These are phyloP conservation scores for Fraxinus sp. DNA, from an alignment of 305 asterid genomes.

Conservation along the genomic window DNA sequence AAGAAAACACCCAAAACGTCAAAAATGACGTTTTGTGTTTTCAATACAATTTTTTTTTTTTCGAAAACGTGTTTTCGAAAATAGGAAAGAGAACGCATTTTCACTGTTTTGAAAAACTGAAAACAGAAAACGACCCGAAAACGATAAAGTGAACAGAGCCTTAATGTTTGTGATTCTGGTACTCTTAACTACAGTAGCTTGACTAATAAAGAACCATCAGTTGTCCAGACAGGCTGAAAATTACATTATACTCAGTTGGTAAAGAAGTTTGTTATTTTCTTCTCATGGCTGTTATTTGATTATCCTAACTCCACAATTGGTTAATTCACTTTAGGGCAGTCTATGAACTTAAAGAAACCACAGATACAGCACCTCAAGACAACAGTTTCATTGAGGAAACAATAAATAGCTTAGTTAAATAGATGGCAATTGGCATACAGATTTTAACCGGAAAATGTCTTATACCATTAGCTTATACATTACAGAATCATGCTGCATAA, in stretches of 20 bases:
- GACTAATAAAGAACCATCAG: background rate
- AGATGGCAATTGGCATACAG: background rate
- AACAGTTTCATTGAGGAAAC: slow-evolving; percentile 3
- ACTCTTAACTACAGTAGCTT: slow-evolving; percentile 13
- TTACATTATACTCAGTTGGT: slow-evolving; percentile 2
- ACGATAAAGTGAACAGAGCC: too few relatives aligned
- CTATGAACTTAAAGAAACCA: slow-evolving; percentile 3
- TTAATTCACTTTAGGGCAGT: background rate
- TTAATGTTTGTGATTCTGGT: slow-evolving; percentile 13
- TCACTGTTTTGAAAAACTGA: too few relatives aligned
- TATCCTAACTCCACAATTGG: background rate
- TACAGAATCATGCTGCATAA: slow-evolving; percentile 4
- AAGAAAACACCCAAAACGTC: too few relatives aligned
- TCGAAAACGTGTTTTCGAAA: too few relatives aligned
- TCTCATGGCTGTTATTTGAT: background rate
- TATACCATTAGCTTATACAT: slow-evolving; percentile 1
- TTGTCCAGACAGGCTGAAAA: slow-evolving; percentile 4
- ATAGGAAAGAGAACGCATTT: too few relatives aligned
- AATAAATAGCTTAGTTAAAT: background rate
- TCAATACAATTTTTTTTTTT: too few relatives aligned
- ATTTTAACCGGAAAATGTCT: background rate
- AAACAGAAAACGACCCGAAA: too few relatives aligned
- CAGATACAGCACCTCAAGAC: background rate
- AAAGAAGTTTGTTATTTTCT: background rate
- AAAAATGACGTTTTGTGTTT: too few relatives aligned